phyloP scores from a whole-genome alignment of 345 rosid species.

The Populus pruinosa region DNA sequence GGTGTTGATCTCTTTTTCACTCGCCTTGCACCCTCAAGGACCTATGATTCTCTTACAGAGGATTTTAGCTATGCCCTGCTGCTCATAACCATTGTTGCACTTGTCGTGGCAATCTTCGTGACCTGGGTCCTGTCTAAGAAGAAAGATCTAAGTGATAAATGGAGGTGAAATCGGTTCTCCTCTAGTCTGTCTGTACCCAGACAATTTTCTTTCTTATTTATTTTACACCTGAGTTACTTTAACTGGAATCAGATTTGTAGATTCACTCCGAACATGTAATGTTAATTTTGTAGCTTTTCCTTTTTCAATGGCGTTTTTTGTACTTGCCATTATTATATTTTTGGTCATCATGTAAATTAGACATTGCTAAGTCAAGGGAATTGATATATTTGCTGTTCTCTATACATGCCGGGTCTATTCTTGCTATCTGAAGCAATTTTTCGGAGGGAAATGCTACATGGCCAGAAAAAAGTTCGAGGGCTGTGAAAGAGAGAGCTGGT shows the following conservation, averaged over 20 bases:
- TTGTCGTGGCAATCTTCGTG: conserved; percentile 72
- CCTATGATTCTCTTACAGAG: conserved; percentile 92
- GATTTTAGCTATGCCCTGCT: conserved; percentile 92
- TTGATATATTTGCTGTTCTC: background rate
- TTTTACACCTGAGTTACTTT: background rate
- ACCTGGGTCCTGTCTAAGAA: conserved; percentile 85
- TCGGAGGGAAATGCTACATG: background rate
- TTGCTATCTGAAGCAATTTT: too few relatives aligned
- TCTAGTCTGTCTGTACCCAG: conserved; percentile 18
- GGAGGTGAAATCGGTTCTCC: conserved; percentile 54
- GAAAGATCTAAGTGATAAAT: conserved; percentile 81
- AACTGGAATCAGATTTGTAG: conserved; percentile 23
- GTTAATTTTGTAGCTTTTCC: conserved; percentile 17
- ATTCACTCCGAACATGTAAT: conserved; percentile 20
- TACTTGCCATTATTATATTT: background rate
- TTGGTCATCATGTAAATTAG: conserved; percentile 6
- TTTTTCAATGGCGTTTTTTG: conserved; percentile 5
- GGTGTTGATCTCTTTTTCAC: conserved; percentile 92
- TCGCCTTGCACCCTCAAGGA: conserved; percentile 90
- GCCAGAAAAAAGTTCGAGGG: background rate
- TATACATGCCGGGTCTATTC: background rate
- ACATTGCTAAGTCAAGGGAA: background rate
- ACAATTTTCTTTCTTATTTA: conserved; percentile 4
- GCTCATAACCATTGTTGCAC: conserved; percentile 80
- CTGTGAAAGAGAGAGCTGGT: background rate